Base-by-base conservation (phyloP, 306 rosid species). In the Glycine soja region DNA sequence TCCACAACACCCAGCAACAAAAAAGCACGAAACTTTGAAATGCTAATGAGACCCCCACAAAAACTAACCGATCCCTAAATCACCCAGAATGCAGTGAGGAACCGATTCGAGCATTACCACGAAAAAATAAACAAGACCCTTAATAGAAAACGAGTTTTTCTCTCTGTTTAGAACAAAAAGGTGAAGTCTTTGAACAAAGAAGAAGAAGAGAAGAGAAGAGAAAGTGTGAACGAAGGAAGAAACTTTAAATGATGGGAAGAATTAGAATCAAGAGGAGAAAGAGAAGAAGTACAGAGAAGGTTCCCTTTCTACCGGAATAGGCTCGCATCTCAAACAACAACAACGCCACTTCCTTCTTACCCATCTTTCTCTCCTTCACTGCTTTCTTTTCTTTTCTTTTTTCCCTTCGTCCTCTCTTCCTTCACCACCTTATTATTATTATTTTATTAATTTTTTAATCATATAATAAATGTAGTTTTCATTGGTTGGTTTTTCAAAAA, bases 221-320 rank as follows among this genome's bases (percentile, higher is more conserved):
- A 38, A 67, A 72, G 59, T 66, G 80, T 45, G 57, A 70, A 40
- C 11, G 58, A 57, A 72, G 52, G 48, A 51, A 70, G 61, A 74
- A n/a, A 61, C 42, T 77, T 76, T 88, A 90, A 85, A 92, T 86
- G 81, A 83, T 70, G 77, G 86, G 97, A 47, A 94, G 92, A 82
- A 91, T 87, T 79, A 91, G 93, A 90, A 92, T 89, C 72, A 89
- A 87, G 72, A 89, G 95, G 13, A 88, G 88, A 75, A 90, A 85
- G 86, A 85, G 90, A 76, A 86, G 88, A 85, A 91, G 95, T 77
- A 88, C 84, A 82, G 91, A 91, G 93, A 85, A 91, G 91, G 88
- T 84, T 89, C 88, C 96, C 82, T 92, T 92, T 92, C 87, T 84
- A 81, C 79, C 86, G 88, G 94, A 87, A 79, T 57, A 83, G 66